Conservation (phyloP, 2,329 filamentous ascomycete species). For the Colletotrichum falcatum region DNA sequence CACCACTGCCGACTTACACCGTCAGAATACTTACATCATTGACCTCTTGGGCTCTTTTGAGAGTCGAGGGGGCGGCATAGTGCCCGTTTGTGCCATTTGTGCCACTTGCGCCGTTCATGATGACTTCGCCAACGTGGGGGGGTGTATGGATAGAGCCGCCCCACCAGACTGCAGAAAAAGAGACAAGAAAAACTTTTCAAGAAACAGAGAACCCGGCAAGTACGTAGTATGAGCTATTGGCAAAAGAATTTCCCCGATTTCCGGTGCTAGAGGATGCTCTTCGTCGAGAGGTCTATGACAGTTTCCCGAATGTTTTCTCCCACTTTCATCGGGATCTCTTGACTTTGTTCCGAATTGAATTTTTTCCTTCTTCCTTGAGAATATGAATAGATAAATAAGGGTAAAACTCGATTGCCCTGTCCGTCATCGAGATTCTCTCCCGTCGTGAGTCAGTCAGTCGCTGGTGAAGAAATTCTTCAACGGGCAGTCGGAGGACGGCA, state of each 20-base stretch:
- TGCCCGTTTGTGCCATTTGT: slow-evolving; percentile 32
- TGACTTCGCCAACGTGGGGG: neutral
- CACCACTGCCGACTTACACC: neutral
- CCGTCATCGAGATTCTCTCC: neutral
- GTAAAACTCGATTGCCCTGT: neutral
- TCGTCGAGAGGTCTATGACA: too few relatives aligned
- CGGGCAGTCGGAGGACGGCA: slow-evolving; percentile 29
- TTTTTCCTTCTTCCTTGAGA: too few relatives aligned
- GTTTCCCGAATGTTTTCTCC: too few relatives aligned
- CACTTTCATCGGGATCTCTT: too few relatives aligned
- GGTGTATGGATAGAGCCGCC: neutral
- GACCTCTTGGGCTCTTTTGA: slow-evolving; percentile 58
- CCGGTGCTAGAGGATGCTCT: neutral
- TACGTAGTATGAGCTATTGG: neutral
- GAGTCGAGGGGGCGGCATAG: slow-evolving; percentile 21
- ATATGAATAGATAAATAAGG: too few relatives aligned
- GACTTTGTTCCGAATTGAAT: too few relatives aligned
- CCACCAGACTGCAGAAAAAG: neutral
- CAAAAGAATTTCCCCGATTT: neutral
- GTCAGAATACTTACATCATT: slow-evolving; percentile 56
- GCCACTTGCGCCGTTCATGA: slow-evolving; percentile 34
- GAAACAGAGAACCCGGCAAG: neutral
- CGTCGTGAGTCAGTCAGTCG: neutral
- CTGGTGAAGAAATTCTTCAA: slow-evolving; percentile 25
- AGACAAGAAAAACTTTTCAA: neutral